These are phyloP conservation scores for Penicillium sp. DNA, from an alignment of 2,329 filamentous ascomycete species.

Conservation along the genomic window DNA sequence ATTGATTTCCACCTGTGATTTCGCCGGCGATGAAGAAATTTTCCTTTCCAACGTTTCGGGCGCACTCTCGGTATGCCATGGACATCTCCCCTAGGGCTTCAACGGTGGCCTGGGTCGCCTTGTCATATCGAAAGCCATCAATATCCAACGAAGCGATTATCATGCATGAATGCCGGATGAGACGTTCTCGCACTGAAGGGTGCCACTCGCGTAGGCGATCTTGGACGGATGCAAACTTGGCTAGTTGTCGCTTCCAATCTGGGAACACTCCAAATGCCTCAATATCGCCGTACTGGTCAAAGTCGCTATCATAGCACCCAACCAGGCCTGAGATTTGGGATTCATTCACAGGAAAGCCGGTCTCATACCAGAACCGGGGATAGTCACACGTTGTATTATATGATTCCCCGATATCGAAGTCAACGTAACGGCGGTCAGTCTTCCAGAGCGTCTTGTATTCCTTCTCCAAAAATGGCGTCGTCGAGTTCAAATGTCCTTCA, in stretches of 20 bases:
- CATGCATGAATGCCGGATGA: conserved; percentile 63
- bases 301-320: conserved; percentile 62
- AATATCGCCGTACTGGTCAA: conserved; percentile 63
- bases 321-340: conserved; percentile 48
- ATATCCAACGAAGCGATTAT: conserved; percentile 60
- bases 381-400: conserved; percentile 57
- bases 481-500: conserved; percentile 57
- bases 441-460: conserved; percentile 61
- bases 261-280: conserved; percentile 63
- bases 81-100: conserved; percentile 61
- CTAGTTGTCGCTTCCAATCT: conserved; percentile 61
- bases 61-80: conserved; percentile 57
- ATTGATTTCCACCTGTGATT: conserved; percentile 61
- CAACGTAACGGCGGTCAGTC: conserved; percentile 52
- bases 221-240: conserved; percentile 65
- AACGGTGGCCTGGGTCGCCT: conserved; percentile 62
- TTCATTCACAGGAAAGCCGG: conserved; percentile 51
- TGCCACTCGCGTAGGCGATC: conserved; percentile 65
- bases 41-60: conserved; percentile 54
- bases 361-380: conserved; percentile 61
- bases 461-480: conserved; percentile 53
- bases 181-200: conserved; percentile 55
- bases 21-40: conserved; percentile 66
- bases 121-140: conserved; percentile 65
- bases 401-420: conserved; percentile 55